Base-by-base conservation (phyloP, 768 basidiomycete genomes). In the Candolleomyces aberdarensis region DNA sequence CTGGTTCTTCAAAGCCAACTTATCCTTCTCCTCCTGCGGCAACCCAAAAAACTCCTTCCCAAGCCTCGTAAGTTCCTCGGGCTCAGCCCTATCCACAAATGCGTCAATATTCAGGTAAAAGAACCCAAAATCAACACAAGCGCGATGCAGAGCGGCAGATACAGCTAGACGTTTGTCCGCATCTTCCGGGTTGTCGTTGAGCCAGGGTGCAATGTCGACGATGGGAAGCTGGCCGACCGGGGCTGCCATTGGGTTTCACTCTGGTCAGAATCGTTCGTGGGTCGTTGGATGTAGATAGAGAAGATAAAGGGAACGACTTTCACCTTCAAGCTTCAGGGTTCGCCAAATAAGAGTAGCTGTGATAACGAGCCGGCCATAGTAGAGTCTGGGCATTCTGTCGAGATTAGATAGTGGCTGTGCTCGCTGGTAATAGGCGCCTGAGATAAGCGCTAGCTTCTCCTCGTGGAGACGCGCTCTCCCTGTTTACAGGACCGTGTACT, bases 51-150 rank as follows among this genome's bases (percentile, higher is more conserved):
- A 96, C 55, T 83, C 75, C 26, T 84, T 78, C 1, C 86, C 93
- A 2, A 93, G 77, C 8, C 74, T 74, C 0, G 83, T 72, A 7
- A 95, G 81, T 63, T 88, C 84, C 47, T 87, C 85, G 10, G 87
- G 81, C 65, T 93, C 88, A 0, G 76, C 68, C 0, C 74, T 74
- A 40, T 85, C 76, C 14, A 88, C 72, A 64, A 78, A 90, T 3
- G 79, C 74, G 2, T 85, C 82, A 49, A 94, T 76, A 62, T 93
- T 83, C 50, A 95, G 78, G 72, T 96, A 96, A 76, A 96, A 95
- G 80, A 96, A 96, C 0, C 94, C 94, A 58, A 85, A 92, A 57
- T 89, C 77, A 20, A 89, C 68, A 66, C 92, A 92, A 8, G 92
- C 92, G 0, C 74, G 69, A 66, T 94, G 93, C 17, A 96, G 73